Base-by-base conservation (phyloP, 305 asterid species). In the Solanum chacoense region DNA sequence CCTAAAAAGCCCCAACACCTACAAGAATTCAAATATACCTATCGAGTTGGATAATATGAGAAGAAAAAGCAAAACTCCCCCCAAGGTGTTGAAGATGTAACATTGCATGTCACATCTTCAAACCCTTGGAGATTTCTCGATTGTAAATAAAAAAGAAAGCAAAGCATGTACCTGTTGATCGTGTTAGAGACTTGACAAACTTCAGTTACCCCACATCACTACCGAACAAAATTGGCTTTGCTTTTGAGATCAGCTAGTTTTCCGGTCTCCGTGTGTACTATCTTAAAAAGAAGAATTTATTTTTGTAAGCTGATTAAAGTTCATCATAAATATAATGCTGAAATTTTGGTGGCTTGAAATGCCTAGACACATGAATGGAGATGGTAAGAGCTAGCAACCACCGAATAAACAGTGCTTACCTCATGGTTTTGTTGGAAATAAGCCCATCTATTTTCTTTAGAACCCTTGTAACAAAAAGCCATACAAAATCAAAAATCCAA, bases 391-490 rank as follows among this genome's bases (percentile, higher is more conserved):
- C 50, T 32, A 84, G 50, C 14, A 84, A 12, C 75, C 87, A 84
- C 34, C 2, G 50, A 50, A 55, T 32, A 20, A 84, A 84, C 14
- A 84, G 50, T 42, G 84, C 35, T 90, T 94, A 96, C 99, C 97
- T 95, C 94, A 88, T 91, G 85, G 80, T 88, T 95, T 92, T 92
- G 93, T 90, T 90, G 93, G 91, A 95, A 91, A 91, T 90, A 84
- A 90, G 91, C 95, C 95, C 94, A 91, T 90, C 96, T 92, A 80
- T 95, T 96, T 95, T 96, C 99, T 96, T 96, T 96, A 91, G 95
- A 92, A 86, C 97, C 98, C 99, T 96, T 93, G 88, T 71, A 89
- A 74, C 73, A 88, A 90, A 87, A 89, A 90, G 14, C 22, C 72
- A 45, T 50, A 80, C 89, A 45, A 88, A 86, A 88, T 90, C 76